A percentile compares a stretch with the other conserved stretches of the same genome.
phyloP scores from a whole-genome alignment of 352 stramenopile species.

The Plasmopara muralis region DNA sequence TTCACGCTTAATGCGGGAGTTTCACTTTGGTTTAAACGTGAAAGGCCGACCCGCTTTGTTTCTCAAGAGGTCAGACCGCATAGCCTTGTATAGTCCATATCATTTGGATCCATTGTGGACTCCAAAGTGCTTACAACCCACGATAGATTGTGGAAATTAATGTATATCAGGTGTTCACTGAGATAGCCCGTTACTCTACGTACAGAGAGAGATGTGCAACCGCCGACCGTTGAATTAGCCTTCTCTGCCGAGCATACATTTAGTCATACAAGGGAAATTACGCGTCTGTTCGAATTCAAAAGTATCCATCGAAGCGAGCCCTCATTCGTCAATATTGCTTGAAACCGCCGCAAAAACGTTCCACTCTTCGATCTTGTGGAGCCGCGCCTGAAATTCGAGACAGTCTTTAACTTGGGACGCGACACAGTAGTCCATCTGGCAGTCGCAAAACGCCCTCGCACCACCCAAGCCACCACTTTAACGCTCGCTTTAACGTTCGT shows the following conservation, averaged over 20 bases:
- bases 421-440: constrained; percentile 17
- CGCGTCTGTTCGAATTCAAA: constrained; percentile 16
- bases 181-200: constrained; percentile 1
- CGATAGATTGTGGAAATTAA: not conserved
- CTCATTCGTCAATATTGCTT: constrained; percentile 13
- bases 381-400: constrained; percentile 9
- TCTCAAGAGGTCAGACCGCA: not conserved
- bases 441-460: constrained; percentile 31
- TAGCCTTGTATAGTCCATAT: not conserved
- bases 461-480: constrained; percentile 7
- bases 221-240: constrained; percentile 19
- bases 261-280: constrained; percentile 3
- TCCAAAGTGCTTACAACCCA: not conserved
- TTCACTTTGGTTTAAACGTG: constrained; percentile 20
- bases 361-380: constrained; percentile 31
- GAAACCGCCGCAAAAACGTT: constrained; percentile 32
- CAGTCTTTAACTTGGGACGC: constrained; percentile 19
- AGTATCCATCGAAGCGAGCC: constrained; percentile 16
- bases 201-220: constrained; percentile 15
- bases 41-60: constrained; percentile 1
- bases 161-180: not conserved
- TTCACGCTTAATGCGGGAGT: constrained; percentile 9
- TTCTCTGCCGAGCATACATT: constrained; percentile 24
- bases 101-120: not conserved
- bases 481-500: constrained; percentile 3